These are phyloP conservation scores for Sisymbrium irio DNA, from an alignment of 345 rosid genomes.

Conservation along the genomic window DNA sequence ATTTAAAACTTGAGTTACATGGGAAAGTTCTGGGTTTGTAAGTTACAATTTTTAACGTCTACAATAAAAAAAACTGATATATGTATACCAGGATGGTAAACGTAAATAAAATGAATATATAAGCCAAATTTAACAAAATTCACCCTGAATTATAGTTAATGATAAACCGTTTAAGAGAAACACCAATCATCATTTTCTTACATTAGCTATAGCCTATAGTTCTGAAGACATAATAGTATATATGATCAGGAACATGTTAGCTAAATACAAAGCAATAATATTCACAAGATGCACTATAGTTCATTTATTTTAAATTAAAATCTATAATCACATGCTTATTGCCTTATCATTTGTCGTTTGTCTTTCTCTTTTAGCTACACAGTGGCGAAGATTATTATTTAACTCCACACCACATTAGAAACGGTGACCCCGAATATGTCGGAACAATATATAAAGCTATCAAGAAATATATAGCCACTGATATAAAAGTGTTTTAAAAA, in stretches of 20 bases:
- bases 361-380: neutral
- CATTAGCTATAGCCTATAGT: neutral
- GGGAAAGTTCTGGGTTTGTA: neutral
- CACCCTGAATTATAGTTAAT: too few species aligned
- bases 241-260: slow-evolving; percentile 10
- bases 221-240: neutral
- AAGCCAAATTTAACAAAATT: too few species aligned
- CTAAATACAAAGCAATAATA: slow-evolving; percentile 20
- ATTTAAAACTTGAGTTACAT: neutral
- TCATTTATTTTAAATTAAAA: neutral
- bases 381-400: neutral
- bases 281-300: slow-evolving; percentile 1
- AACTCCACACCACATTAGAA: neutral
- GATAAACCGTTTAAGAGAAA: neutral
- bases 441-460: neutral
- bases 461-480: too few species aligned
- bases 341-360: slow-evolving; percentile 13
- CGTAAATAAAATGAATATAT: too few species aligned
- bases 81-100: neutral
- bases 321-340: slow-evolving; percentile 3
- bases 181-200: neutral
- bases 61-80: neutral
- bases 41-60: neutral
- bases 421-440: slow-evolving; percentile 8
- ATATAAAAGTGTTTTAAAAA: neutral